Evolutionary conservation across 1,139 yeast genomes (phyloP).

Genomic region (Scheffersomyces titani): DNA sequence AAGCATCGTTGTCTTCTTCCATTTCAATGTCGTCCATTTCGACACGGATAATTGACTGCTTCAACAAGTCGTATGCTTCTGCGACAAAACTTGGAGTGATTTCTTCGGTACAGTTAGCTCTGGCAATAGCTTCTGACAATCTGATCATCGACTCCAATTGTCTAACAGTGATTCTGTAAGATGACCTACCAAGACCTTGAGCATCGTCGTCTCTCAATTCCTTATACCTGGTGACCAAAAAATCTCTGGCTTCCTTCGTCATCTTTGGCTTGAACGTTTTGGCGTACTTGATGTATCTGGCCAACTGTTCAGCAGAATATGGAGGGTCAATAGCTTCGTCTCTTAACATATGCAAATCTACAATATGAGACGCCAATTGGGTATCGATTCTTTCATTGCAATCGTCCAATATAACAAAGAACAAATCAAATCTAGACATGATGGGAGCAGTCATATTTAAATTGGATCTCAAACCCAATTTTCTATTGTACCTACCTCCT

Average conservation of each 20-base stretch:
- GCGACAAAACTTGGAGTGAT: constrained; percentile 87
- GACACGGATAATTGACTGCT: constrained; percentile 91
- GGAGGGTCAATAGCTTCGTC: constrained; percentile 94
- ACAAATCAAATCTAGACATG: constrained; percentile 96
- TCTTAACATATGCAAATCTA: constrained; percentile 85
- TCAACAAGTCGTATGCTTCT: constrained; percentile 87
- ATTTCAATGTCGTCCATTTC: constrained; percentile 92
- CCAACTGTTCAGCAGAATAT: constrained; percentile 82
- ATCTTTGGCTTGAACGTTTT: constrained; percentile 89
- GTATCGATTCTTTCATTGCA: constrained; percentile 91
- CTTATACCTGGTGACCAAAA: constrained; percentile 77
- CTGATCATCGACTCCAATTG: constrained; percentile 92
- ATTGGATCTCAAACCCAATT: constrained; percentile 79
- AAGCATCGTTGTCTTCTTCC: constrained; percentile 60
- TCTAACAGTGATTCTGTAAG: constrained; percentile 95
- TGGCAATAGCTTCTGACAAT: constrained; percentile 92
- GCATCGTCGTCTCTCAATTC: constrained; percentile 91
- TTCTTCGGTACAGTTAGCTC: constrained; percentile 92
- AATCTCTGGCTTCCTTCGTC: constrained; percentile 79
- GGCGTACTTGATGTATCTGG: constrained; percentile 89
- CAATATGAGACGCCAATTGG: constrained; percentile 88
- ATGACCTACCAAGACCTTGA: constrained; percentile 82
- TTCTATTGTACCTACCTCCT: constrained; percentile 92
- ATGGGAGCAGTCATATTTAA: constrained; percentile 98
- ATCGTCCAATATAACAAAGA: constrained; percentile 93